Evolutionary conservation across 2,329 filamentous ascomycete species (phyloP).

Genomic region (Fonsecaea monophora): DNA sequence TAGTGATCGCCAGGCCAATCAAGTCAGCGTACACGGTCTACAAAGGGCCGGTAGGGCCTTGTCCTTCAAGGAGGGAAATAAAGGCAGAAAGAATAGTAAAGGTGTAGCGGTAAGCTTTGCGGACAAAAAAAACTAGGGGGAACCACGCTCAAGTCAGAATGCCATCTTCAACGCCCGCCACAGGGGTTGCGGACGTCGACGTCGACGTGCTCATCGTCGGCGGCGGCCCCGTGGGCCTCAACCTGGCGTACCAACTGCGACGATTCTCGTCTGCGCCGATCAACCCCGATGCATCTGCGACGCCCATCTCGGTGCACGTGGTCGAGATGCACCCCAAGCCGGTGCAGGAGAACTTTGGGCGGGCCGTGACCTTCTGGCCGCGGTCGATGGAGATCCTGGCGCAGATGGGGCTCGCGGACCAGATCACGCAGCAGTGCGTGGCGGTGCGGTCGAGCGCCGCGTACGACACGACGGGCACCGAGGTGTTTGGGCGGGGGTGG

Average conservation of each 20-base stretch:
- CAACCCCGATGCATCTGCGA: neutral
- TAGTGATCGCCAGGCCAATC: no score
- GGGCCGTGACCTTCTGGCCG: conserved; percentile 62
- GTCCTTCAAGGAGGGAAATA: neutral
- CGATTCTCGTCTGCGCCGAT: conserved; percentile 42
- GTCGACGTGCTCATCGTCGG: conserved; percentile 43
- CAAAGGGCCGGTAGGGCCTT: no score
- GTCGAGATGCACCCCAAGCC: conserved; percentile 59
- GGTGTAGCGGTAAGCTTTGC: neutral
- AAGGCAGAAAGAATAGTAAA: neutral
- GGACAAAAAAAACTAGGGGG: neutral
- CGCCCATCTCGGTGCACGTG: conserved; percentile 51
- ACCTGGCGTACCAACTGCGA: conserved; percentile 35
- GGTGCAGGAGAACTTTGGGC: conserved; percentile 59
- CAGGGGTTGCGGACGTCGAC: conserved; percentile 15
- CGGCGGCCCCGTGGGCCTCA: conserved; percentile 36
- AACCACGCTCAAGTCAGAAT: neutral
- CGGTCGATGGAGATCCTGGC: conserved; percentile 61
- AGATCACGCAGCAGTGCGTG: conserved; percentile 61
- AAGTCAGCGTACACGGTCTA: no score
- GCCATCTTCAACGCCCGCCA: conserved; percentile 2
- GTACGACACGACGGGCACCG: conserved; percentile 56
- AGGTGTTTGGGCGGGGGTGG: conserved; percentile 57
- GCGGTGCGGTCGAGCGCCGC: conserved; percentile 58
- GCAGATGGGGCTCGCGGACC: conserved; percentile 58